Conservation (phyloP, 164 flowering plant genomes). For the Magnolia officinalis region DNA sequence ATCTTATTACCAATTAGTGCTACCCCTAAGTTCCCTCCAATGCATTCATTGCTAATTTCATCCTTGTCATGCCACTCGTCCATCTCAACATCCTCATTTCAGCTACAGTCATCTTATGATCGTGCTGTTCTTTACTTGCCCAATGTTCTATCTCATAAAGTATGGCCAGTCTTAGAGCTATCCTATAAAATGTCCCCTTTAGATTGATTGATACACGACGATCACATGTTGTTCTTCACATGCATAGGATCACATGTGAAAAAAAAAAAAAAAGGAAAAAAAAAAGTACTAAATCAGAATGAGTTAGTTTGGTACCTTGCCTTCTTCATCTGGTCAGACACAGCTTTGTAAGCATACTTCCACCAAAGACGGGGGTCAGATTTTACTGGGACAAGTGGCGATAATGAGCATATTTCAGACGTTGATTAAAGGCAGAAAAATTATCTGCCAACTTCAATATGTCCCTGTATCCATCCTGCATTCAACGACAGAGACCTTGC, state of each 20-base stretch:
- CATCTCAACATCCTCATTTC: too few species aligned
- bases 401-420: constrained; percentile 81
- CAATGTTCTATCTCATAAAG: too few species aligned
- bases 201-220: too few species aligned
- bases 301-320: constrained; percentile 54
- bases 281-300: neutral
- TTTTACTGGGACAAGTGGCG: constrained; percentile 71
- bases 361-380: constrained; percentile 84
- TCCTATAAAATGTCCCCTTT: too few species aligned
- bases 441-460: constrained; percentile 82
- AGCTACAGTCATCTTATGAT: too few species aligned
- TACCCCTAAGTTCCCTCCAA: too few species aligned
- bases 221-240: neutral
- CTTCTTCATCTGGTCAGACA: constrained; percentile 75
- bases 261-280: neutral
- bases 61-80: too few species aligned
- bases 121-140: too few species aligned
- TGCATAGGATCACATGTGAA: neutral
- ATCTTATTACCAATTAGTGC: too few species aligned
- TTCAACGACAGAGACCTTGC: constrained; percentile 1
- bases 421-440: constrained; percentile 83
- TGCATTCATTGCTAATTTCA: too few species aligned
- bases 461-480: constrained; percentile 89
- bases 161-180: too few species aligned
- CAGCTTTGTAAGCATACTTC: constrained; percentile 78